Evolutionary conservation across 257 asterid species (phyloP), one percentile per base, ranked within the genome.

Genomic region (Solanum gracilifrons): DNA sequence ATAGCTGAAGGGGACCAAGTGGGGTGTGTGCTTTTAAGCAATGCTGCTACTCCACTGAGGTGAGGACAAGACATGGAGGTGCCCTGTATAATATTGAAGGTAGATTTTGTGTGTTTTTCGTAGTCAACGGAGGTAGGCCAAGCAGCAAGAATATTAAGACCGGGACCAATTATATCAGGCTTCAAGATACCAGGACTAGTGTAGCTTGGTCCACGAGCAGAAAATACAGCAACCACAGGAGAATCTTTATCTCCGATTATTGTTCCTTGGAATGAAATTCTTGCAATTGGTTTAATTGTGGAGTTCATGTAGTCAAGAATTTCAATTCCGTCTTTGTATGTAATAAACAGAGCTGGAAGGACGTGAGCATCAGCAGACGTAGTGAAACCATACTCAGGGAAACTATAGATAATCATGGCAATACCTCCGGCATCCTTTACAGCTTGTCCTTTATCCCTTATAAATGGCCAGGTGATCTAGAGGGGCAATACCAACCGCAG

Each of bases 1-100:
- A 91, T 91, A 29, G 92, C 92, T 9, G 94, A 92, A 0, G 92
- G 92, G 13, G 77, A 71, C 77, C 41, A 71, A 15, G 77, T 71
- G 0, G 77, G 41, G 39, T 31, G 77, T 7, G 39, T 29, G 21
- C 83, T 76, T 76, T 76, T 76, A 9, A 76, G 4, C 13, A 25
- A n/a, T 76, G 83, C 13, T 23, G 83, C 83, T 23, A 76, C 33
- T n/a, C 83, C 71, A 9, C 69, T 83, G 72, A 83, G 72, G 41
- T 62, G 83, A 37, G 83, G 83, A 76, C 60, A 76, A 6, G 83
- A 76, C 83, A 76, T 76, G 23, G 83, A 76, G 33, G 83, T 76
- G 3, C 83, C 83, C 0, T 23, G 39, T 10, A 76, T 7, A n/a
- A 37, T 39, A 7, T 76, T 76, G 58, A 76, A 37, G 32, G 25